Evolutionary conservation across 345 rosid genomes (phyloP).

Genomic region (Populus ilicifolia): DNA sequence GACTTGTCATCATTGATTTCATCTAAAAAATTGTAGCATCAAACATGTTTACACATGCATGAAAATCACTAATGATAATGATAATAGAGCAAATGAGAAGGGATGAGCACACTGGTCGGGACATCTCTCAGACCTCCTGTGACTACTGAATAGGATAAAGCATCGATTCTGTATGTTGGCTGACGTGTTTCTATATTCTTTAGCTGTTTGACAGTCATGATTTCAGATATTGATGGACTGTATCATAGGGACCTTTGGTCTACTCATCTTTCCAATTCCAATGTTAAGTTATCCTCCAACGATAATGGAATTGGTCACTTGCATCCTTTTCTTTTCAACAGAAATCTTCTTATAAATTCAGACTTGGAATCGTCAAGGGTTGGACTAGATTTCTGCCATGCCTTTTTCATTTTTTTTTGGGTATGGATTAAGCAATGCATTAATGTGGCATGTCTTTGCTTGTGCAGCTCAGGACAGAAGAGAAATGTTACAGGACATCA

Average conservation of each 20-base stretch:
- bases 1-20: background rate
- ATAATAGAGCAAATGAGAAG: background rate
- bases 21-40: background rate
- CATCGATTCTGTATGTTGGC: background rate
- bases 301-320: background rate
- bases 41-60: background rate
- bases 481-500: slow-evolving; percentile 90
- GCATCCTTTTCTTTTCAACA: background rate
- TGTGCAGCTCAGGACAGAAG: slow-evolving; percentile 90
- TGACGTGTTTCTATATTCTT: background rate
- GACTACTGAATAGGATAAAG: background rate
- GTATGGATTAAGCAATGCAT: slow-evolving; percentile 4
- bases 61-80: background rate
- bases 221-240: background rate
- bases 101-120: background rate
- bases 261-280: background rate
- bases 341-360: background rate
- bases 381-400: background rate
- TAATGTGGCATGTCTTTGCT: slow-evolving; percentile 16
- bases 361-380: background rate
- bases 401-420: background rate
- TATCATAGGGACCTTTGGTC: background rate
- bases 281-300: background rate
- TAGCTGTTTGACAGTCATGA: background rate
- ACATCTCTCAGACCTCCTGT: background rate